Base-by-base conservation (phyloP, 495 filamentous ascomycete species). In the Massariosphaeria phaeospora region DNA sequence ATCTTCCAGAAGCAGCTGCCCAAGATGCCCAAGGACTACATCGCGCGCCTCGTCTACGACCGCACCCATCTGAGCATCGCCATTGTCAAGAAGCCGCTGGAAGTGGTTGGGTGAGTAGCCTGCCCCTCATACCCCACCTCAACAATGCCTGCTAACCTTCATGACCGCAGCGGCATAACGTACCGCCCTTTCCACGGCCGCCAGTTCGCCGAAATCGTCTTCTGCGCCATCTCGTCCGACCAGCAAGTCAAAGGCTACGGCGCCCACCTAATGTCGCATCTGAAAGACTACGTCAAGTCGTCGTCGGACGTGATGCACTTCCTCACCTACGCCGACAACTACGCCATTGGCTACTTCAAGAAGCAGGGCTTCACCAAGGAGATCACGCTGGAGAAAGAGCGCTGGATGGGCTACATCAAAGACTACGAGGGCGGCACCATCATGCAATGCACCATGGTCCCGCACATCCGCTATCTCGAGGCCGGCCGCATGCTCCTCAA, bases 341-440 rank as follows among this genome's bases (percentile, higher is more conserved):
- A 97, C 65, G 93, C 93, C 18, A 98, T 96, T 59, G 93, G 94
- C 7, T 98, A 97, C 67, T 98, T 98, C 75, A 95, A 97, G 69
- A 98, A 98, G 69, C 93, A 98, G 69, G 93, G 93, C 0, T 98
- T 98, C 62, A 97, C 94, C 0, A 98, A 98, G 68, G 91, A 98
- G 58, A 97, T 98, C 61, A 96, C 89, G 0, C 80, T 98, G 1
- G 88, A 91, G 38, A 85, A 82, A 65, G 80, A 84, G 7, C 83
- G 88, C 15, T 98, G 93, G 93, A 98, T 97, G 94, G 93, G 93
- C 25, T 98, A 96, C 66, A 98, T 98, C 69, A 98, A 98, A 70
- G 93, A 98, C 70, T 98, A 98, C 70, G 93, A 98, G 72, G 93
- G 93, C 25, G 93, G 93, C 36, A 98, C 93, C 0, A 95, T 98